A percentile compares a stretch with the other conserved stretches of the same genome.
These are phyloP conservation scores for Salvia sclarea DNA, from an alignment of 305 asterid genomes.

Conservation along the genomic window DNA sequence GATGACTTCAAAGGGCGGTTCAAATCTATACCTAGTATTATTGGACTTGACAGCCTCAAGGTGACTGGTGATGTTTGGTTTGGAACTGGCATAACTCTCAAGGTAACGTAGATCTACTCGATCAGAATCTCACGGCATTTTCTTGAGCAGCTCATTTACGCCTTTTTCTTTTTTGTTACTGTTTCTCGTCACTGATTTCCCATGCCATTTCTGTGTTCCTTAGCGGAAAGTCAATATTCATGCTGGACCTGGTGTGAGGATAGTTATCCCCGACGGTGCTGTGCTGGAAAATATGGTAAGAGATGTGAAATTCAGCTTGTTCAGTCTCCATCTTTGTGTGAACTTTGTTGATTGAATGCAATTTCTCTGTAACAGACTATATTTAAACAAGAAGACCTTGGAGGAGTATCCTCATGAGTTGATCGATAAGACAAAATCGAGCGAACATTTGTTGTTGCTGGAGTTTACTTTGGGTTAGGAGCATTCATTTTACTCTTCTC, in stretches of 20 bases:
- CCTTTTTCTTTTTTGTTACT: too few relatives aligned
- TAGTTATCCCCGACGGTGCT: constrained; percentile 66
- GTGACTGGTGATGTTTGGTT: constrained; percentile 96
- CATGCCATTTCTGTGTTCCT: constrained; percentile 24
- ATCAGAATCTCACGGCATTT: constrained; percentile 19
- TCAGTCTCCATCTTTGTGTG: constrained; percentile 13
- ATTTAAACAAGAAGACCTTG: constrained; percentile 46
- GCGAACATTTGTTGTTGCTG: constrained; percentile 11
- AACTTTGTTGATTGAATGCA: constrained; percentile 10
- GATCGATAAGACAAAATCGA: constrained; percentile 8
- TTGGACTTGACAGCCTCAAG: constrained; percentile 78
- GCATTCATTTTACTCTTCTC: constrained; percentile 4
- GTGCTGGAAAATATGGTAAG: constrained; percentile 72
- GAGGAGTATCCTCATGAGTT: constrained; percentile 34
- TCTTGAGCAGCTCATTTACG: neutral
- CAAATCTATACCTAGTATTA: constrained; percentile 79
- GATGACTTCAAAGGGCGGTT: constrained; percentile 64
- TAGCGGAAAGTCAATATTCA: constrained; percentile 72
- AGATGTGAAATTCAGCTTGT: constrained; percentile 2
- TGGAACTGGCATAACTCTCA: constrained; percentile 68
- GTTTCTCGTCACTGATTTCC: neutral
- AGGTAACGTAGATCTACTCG: constrained; percentile 48
- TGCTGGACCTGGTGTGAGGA: constrained; percentile 53
- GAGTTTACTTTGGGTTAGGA: constrained; percentile 18
- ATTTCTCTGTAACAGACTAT: constrained; percentile 42